Percentiles rank a stretch among this genome's conserved stretches.
These are phyloP conservation scores for Pythium rhizo-oryzae DNA, from an alignment of 352 stramenopile species.

Conservation along the genomic window DNA sequence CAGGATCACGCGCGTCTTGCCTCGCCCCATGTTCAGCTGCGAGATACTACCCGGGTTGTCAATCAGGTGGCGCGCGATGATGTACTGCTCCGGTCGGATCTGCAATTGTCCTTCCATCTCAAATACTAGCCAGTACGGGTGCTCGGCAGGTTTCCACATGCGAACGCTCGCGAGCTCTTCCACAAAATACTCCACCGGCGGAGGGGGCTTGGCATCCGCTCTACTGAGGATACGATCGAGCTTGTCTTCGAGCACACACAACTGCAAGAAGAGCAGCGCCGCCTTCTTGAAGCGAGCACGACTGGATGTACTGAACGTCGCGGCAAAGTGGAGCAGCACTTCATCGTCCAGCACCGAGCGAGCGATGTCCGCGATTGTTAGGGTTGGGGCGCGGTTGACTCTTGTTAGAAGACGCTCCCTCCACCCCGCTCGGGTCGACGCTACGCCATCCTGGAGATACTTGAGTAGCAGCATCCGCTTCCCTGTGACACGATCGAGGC, in stretches of 20 bases:
- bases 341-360: slow-evolving; percentile 35
- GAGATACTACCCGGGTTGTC: slow-evolving; percentile 62
- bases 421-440: neutral
- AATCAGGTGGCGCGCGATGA: slow-evolving; percentile 77
- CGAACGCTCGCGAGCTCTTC: slow-evolving; percentile 49
- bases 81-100: slow-evolving; percentile 81
- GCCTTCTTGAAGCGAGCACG: slow-evolving; percentile 32
- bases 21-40: slow-evolving; percentile 88
- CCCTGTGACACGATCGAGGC: slow-evolving; percentile 27
- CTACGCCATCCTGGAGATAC: slow-evolving; percentile 8
- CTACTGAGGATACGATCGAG: slow-evolving; percentile 39
- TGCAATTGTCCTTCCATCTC: slow-evolving; percentile 81
- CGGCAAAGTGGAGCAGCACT: slow-evolving; percentile 39
- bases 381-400: slow-evolving; percentile 29
- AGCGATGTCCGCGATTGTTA: slow-evolving; percentile 46
- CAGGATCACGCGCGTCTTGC: slow-evolving; percentile 90
- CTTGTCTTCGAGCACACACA: slow-evolving; percentile 85
- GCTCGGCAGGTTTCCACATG: slow-evolving; percentile 52
- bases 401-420: slow-evolving; percentile 25
- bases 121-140: slow-evolving; percentile 89
- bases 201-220: neutral
- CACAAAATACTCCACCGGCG: slow-evolving; percentile 25
- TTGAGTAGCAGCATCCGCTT: slow-evolving; percentile 25
- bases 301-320: slow-evolving; percentile 28
- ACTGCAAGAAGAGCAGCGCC: slow-evolving; percentile 33